A percentile compares a stretch with the other conserved stretches of the same genome.
Conservation (phyloP, 2,329 filamentous ascomycete species). For the Anisogramma anomala region DNA sequence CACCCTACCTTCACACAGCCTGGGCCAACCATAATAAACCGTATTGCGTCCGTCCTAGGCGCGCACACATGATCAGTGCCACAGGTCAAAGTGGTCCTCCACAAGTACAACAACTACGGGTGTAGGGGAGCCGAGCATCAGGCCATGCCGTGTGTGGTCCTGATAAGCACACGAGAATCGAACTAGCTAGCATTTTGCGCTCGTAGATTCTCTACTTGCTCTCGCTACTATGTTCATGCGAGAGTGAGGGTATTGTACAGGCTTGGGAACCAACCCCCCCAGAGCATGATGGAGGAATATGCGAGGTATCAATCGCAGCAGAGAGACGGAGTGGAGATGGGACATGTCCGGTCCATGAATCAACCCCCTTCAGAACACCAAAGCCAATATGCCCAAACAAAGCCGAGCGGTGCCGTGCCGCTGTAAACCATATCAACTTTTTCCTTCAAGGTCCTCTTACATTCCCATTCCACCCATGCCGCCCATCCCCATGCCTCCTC, state of each 20-base stretch:
- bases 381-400: constrained; percentile 35
- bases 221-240: constrained; percentile 7
- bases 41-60: too few species aligned
- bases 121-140: too few species aligned
- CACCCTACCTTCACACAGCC: too few species aligned
- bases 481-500: constrained; percentile 54
- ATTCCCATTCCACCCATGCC: constrained; percentile 48
- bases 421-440: constrained; percentile 20
- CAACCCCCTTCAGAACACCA: constrained; percentile 33
- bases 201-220: neutral
- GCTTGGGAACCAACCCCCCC: constrained; percentile 12
- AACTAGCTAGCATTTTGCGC: too few species aligned
- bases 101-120: too few species aligned
- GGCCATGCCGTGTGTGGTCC: too few species aligned
- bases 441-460: constrained; percentile 34
- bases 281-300: constrained; percentile 15
- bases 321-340: constrained; percentile 22
- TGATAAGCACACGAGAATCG: too few species aligned
- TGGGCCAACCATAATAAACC: too few species aligned
- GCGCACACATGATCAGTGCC: too few species aligned
- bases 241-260: constrained; percentile 20
- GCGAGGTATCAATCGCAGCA: constrained; percentile 19
- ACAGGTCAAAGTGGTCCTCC: too few species aligned
- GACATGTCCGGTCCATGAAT: constrained; percentile 27
- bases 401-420: constrained; percentile 13